Evolutionary conservation across 148 eudicot genomes (phyloP), one percentile per base, ranked within the genome.

Genomic region (Silene uniflora): DNA sequence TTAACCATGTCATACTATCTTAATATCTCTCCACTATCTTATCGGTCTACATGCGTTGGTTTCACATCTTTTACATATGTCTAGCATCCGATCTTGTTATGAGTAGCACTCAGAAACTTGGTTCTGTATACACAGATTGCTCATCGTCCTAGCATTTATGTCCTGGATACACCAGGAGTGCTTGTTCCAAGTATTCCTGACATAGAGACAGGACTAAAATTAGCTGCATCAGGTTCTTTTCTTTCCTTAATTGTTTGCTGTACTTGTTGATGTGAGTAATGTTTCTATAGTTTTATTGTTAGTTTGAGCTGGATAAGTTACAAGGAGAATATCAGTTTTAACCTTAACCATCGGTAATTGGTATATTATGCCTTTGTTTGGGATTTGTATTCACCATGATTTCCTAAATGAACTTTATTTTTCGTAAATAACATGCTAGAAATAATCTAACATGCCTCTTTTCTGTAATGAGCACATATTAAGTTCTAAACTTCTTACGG

Each of bases 151-250:
- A 95, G 97, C 88, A 95, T 95, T 74, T 95, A 95, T 82, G 94
- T 95, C 69, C 79, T 89, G 86, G 99, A 95, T 83, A 89, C 99
- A 13, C 98, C 97, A 6, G 99, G 99, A 81, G 97, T 95, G 77
- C 82, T 95, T 77, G 96, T 92, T 76, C 99, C 97, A 49, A 90
- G 89, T 77, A 95, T 95, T 64, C 86, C 94, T 65, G 90, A 95
- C 77, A 86, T 95, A 71, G 99, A 90, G 80, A 92, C 97, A 54
- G 99, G 97, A 66, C 82, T 92, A 70, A 95, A 95, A 87, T 88
- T 95, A 77, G 96, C 97, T 75, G 75, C 89, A 49, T 83, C 97
- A 81, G 99, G 99, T 95, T 79, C 49, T 69, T 27, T 69, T 64
- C 39, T 77, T 75, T 74, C 39, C 44, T 71, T 67, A 3, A 24